phyloP scores from a whole-genome alignment of 2,329 filamentous ascomycete species.

The Hirsutella thompsonii region DNA sequence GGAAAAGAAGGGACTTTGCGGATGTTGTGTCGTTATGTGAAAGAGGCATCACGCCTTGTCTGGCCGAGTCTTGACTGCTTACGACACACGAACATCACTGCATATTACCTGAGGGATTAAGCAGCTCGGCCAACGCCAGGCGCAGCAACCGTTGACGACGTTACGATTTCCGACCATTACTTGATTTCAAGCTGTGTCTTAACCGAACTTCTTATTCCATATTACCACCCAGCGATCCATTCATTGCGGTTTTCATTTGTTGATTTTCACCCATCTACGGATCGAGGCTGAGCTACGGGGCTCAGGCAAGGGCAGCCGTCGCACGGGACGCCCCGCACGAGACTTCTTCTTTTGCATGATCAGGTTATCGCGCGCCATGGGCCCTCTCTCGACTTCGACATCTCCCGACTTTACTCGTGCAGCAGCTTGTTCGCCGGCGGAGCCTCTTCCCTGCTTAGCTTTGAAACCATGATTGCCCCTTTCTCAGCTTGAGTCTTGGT shows the following conservation, averaged over 20 bases:
- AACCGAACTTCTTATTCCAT: constrained; percentile 8
- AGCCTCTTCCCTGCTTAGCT: too few species aligned
- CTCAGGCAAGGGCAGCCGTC: neutral
- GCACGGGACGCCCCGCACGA: neutral
- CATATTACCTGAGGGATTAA: neutral
- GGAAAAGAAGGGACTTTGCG: constrained; percentile 28
- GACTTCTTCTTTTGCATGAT: neutral
- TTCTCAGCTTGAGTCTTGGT: too few species aligned
- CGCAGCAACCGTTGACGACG: constrained; percentile 12
- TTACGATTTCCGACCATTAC: constrained; percentile 13
- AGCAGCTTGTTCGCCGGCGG: too few species aligned
- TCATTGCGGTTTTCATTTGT: neutral
- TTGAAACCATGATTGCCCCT: too few species aligned
- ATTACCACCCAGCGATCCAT: neutral
- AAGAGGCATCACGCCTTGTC: neutral
- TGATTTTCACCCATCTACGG: neutral
- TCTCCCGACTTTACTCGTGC: neutral
- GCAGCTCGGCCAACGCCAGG: neutral
- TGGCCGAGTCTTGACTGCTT: too few species aligned
- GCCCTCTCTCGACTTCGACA: neutral
- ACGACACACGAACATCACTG: neutral
- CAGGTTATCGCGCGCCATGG: neutral
- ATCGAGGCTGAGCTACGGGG: neutral
- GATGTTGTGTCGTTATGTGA: constrained; percentile 40
- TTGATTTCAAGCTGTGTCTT: constrained; percentile 6